phyloP scores from a whole-genome alignment of 2,329 filamentous ascomycete genomes.

The Trichoderma sp. region DNA sequence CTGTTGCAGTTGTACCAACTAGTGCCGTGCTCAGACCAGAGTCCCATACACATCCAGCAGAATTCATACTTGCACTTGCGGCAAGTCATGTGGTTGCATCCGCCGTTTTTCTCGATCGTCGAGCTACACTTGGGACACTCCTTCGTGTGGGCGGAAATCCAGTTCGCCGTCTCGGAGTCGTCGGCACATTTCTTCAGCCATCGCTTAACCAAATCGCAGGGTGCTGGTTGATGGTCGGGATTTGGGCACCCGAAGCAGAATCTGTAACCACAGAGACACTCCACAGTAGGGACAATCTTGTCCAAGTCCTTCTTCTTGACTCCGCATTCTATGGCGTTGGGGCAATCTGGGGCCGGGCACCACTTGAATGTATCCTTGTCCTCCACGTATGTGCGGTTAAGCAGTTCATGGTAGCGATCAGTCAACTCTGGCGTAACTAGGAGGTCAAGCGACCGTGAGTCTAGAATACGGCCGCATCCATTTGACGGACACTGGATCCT shows the following conservation, averaged over 20 bases:
- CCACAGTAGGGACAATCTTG: conserved; percentile 83
- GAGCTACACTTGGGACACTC: conserved; percentile 95
- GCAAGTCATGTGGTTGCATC: conserved; percentile 98
- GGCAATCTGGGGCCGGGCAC: conserved; percentile 97
- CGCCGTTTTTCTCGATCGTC: conserved; percentile 98
- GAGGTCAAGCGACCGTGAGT: conserved; percentile 81
- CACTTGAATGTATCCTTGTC: conserved; percentile 94
- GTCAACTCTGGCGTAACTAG: conserved; percentile 59
- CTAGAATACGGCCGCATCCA: conserved; percentile 83
- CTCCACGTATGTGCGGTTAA: conserved; percentile 94
- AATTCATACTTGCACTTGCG: conserved; percentile 95
- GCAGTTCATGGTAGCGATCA: conserved; percentile 73
- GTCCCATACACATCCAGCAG: conserved; percentile 99
- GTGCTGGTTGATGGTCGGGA: conserved; percentile 87
- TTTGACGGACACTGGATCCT: conserved; percentile 91
- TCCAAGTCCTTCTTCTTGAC: conserved; percentile 85
- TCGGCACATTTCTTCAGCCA: conserved; percentile 99
- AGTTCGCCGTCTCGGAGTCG: conserved; percentile 97
- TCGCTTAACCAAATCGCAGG: conserved; percentile 84
- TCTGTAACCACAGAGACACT: conserved; percentile 76
- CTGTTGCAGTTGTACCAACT: conserved; percentile 99
- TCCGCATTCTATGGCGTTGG: conserved; percentile 84
- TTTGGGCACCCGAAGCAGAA: conserved; percentile 96
- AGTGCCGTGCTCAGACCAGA: conserved; percentile 97
- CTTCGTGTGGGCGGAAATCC: conserved; percentile 99